These are phyloP conservation scores for Monilinia vaccinii-corymbosi DNA, from an alignment of 2,329 filamentous ascomycete species.

Conservation along the genomic window DNA sequence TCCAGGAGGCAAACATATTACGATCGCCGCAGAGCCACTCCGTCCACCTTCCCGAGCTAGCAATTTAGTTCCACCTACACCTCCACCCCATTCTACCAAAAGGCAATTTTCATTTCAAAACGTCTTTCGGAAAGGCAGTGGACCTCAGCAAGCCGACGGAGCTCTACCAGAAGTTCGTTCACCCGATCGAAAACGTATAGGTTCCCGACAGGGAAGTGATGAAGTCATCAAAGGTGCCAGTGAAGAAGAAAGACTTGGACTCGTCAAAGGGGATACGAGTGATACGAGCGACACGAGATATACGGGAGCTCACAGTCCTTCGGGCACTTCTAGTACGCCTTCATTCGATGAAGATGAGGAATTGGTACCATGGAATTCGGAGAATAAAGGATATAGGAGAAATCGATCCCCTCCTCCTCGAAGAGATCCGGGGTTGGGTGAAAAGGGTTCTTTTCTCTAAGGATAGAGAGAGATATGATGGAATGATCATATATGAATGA, in stretches of 20 bases:
- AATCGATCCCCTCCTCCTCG: not conserved
- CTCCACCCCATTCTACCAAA: conserved; percentile 52
- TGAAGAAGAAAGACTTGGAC: conserved; percentile 73
- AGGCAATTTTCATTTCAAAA: conserved; percentile 91
- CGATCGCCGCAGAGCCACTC: conserved; percentile 33
- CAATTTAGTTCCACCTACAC: conserved; percentile 38
- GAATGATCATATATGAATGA: conserved; percentile 1
- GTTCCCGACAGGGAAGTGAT: conserved; percentile 34
- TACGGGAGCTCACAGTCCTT: conserved; percentile 18
- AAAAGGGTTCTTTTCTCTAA: not conserved
- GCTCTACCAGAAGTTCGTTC: conserved; percentile 24
- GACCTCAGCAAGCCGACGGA: conserved; percentile 13
- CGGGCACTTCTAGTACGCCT: conserved; percentile 13
- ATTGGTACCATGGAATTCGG: not conserved
- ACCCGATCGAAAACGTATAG: conserved; percentile 31
- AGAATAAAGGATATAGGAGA: not conserved
- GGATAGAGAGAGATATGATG: not conserved
- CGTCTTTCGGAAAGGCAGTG: conserved; percentile 46
- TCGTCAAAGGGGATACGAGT: conserved; percentile 64
- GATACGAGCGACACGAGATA: no score
- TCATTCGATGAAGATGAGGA: conserved; percentile 20
- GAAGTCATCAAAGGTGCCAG: conserved; percentile 46
- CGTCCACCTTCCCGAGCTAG: conserved; percentile 14
- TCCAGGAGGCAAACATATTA: conserved; percentile 39
- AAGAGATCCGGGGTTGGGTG: not conserved